These are phyloP conservation scores for Phytopythium litorale DNA, from an alignment of 352 stramenopile species.

Conservation along the genomic window DNA sequence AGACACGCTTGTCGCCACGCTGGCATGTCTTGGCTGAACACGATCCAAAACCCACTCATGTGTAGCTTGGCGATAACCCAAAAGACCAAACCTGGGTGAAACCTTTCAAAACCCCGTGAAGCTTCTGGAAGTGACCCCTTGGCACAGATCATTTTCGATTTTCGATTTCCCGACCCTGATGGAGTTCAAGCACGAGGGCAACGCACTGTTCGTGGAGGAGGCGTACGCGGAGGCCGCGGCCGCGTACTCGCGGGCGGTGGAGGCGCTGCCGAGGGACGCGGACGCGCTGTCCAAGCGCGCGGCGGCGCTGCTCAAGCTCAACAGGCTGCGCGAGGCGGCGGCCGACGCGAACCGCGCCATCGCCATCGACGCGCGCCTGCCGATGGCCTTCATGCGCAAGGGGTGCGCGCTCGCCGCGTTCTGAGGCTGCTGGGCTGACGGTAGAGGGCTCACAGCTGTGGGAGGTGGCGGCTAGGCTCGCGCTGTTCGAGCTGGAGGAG, in stretches of 20 bases:
- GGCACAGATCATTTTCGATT: slow-evolving; percentile 7
- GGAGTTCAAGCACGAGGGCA: slow-evolving; percentile 70
- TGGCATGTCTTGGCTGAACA: not conserved
- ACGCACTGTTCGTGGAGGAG: slow-evolving; percentile 85
- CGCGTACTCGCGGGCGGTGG: slow-evolving; percentile 48
- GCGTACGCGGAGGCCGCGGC: slow-evolving; percentile 55
- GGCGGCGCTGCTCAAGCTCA: slow-evolving; percentile 64
- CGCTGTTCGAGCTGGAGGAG: slow-evolving; percentile 80
- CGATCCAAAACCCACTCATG: slow-evolving; percentile 1
- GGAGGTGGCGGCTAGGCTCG: slow-evolving; percentile 29
- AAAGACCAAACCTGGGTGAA: not conserved
- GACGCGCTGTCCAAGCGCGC: slow-evolving; percentile 68
- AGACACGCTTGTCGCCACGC: not conserved
- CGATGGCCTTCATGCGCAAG: slow-evolving; percentile 66
- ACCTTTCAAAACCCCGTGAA: not conserved
- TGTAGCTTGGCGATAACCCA: too few relatives aligned
- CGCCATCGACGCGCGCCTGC: slow-evolving; percentile 40
- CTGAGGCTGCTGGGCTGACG: not conserved
- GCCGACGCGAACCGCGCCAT: slow-evolving; percentile 48
- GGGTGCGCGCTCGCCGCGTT: slow-evolving; percentile 30
- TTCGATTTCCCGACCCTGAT: slow-evolving; percentile 24
- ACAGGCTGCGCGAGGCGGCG: slow-evolving; percentile 48
- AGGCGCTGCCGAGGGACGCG: slow-evolving; percentile 31
- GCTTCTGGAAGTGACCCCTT: not conserved
- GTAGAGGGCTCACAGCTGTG: not conserved